phyloP scores from a whole-genome alignment of 345 rosid species.

The Punica granatum region DNA sequence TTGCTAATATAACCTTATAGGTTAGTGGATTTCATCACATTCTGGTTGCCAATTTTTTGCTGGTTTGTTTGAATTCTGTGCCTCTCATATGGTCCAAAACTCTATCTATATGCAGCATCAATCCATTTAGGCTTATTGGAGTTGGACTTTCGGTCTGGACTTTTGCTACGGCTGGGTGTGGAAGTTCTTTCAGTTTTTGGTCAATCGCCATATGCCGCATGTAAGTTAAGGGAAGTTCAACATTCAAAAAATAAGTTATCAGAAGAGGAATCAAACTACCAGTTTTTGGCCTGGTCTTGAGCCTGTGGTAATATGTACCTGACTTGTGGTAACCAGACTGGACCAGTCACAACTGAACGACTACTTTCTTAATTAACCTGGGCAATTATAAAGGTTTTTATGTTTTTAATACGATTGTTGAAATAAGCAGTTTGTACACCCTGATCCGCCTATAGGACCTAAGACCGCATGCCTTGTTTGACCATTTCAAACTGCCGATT shows the following conservation, averaged over 20 bases:
- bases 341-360: neutral
- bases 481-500: neutral
- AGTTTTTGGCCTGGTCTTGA: neutral
- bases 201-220: conserved; percentile 72
- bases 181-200: conserved; percentile 72
- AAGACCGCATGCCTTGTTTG: neutral
- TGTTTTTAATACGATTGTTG: conserved; percentile 2
- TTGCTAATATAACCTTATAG: no score
- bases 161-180: conserved; percentile 69
- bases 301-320: neutral
- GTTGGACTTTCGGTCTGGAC: conserved; percentile 95
- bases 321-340: neutral
- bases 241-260: neutral
- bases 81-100: neutral
- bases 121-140: conserved; percentile 87
- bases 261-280: neutral
- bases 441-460: neutral
- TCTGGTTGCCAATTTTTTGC: neutral
- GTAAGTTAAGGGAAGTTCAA: conserved; percentile 29
- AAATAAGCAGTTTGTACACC: conserved; percentile 4
- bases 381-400: neutral
- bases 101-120: conserved; percentile 40
- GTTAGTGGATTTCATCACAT: neutral
- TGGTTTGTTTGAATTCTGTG: neutral
- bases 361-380: neutral